Evolutionary conservation across 352 stramenopile species (phyloP).

Genomic region (Globisporangium ultimum): DNA sequence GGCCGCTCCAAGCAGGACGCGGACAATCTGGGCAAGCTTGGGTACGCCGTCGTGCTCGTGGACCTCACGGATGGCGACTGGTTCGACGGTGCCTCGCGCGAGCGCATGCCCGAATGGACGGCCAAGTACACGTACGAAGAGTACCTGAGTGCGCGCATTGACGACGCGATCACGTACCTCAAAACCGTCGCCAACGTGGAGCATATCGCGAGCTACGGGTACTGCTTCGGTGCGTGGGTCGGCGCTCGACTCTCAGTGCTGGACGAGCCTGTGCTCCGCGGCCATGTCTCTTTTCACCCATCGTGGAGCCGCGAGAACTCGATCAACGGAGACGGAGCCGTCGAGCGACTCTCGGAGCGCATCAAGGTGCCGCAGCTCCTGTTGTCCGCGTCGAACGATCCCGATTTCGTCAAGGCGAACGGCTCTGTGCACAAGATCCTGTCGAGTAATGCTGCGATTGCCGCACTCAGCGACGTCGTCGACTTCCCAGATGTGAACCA

Average conservation of each 20-base stretch:
- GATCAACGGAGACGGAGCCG: slow-evolving; percentile 22
- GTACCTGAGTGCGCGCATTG: slow-evolving; percentile 15
- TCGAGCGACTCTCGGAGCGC: slow-evolving; percentile 33
- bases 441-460: slow-evolving; percentile 4
- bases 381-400: slow-evolving; percentile 37
- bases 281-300: slow-evolving; percentile 26
- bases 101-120: slow-evolving; percentile 1
- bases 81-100: not conserved
- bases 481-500: slow-evolving; percentile 48
- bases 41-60: slow-evolving; percentile 21
- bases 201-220: slow-evolving; percentile 21
- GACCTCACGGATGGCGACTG: slow-evolving; percentile 19
- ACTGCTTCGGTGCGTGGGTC: slow-evolving; percentile 29
- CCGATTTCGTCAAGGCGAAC: slow-evolving; percentile 26
- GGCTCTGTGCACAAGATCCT: slow-evolving; percentile 45
- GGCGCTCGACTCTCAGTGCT: slow-evolving; percentile 13
- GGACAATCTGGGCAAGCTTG: slow-evolving; percentile 12
- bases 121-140: slow-evolving; percentile 18
- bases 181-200: slow-evolving; percentile 19
- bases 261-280: slow-evolving; percentile 20
- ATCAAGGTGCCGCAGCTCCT: slow-evolving; percentile 45
- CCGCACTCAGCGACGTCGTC: slow-evolving; percentile 21
- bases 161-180: slow-evolving; percentile 27
- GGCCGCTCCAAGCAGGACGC: slow-evolving; percentile 19
- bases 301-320: slow-evolving; percentile 32